Conservation (phyloP, 2,329 filamentous ascomycete genomes). For the Penicillium expansum region DNA sequence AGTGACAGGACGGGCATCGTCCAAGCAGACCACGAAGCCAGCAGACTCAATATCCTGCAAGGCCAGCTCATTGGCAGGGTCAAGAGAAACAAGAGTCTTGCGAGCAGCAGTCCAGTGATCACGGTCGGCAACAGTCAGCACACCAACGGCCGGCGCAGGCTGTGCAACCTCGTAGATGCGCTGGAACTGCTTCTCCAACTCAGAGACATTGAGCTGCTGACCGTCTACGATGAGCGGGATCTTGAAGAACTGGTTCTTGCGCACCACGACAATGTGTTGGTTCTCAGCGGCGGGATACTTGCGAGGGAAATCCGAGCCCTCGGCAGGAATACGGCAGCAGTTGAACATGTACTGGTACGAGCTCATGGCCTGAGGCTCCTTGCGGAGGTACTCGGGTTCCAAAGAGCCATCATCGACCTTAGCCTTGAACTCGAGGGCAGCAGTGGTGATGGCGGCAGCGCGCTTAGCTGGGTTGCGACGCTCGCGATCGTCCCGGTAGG, state of each 20-base stretch:
- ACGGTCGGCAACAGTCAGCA: slow-evolving; percentile 86
- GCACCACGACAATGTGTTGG: slow-evolving; percentile 83
- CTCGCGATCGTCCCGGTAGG: slow-evolving; percentile 87
- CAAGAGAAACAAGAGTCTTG: slow-evolving; percentile 70
- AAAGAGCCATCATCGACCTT: slow-evolving; percentile 78
- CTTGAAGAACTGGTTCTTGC: slow-evolving; percentile 99
- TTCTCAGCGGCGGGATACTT: slow-evolving; percentile 74
- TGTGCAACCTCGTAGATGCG: slow-evolving; percentile 77
- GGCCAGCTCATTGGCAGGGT: slow-evolving; percentile 71
- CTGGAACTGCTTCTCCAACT: slow-evolving; percentile 87
- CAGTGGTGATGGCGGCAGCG: slow-evolving; percentile 83
- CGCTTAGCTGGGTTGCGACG: slow-evolving; percentile 87
- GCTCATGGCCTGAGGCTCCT: slow-evolving; percentile 95
- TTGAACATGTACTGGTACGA: slow-evolving; percentile 99
- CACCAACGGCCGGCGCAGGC: slow-evolving; percentile 69
- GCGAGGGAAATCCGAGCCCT: slow-evolving; percentile 75
- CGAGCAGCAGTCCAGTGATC: slow-evolving; percentile 89
- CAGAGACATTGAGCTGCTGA: slow-evolving; percentile 79
- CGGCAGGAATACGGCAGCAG: slow-evolving; percentile 76
- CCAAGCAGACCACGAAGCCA: slow-evolving; percentile 88
- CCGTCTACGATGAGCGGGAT: slow-evolving; percentile 77
- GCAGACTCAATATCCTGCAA: slow-evolving; percentile 82
- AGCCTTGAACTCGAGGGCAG: slow-evolving; percentile 89
- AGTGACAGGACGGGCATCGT: slow-evolving; percentile 86
- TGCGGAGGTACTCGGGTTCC: slow-evolving; percentile 99